A percentile compares a stretch with the other conserved stretches of the same genome.
Conservation (phyloP, 139 green algal species). For the Chlorella sp. region DNA sequence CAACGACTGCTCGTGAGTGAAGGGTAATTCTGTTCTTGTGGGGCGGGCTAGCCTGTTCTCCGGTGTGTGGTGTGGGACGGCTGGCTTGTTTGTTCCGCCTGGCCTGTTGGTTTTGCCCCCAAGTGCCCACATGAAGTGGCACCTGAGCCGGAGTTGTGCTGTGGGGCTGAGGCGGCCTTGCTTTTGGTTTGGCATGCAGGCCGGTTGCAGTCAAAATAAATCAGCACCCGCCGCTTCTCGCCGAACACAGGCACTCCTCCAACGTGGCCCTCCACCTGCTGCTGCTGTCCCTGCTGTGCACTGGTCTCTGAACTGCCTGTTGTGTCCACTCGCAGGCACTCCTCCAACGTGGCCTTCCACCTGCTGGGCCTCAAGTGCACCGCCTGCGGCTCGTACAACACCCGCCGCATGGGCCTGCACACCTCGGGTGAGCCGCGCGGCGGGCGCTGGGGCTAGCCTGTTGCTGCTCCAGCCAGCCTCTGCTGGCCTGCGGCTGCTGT, state of each 20-base stretch:
- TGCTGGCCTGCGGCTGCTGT: too few relatives aligned
- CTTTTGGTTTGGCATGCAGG: too few relatives aligned
- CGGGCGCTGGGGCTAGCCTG: too few relatives aligned
- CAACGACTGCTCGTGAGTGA: constrained; percentile 75
- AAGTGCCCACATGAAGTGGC: too few relatives aligned
- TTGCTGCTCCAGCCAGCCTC: too few relatives aligned
- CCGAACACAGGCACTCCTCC: background rate
- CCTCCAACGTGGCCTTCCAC: constrained; percentile 63
- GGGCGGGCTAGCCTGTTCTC: background rate
- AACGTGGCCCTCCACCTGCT: background rate
- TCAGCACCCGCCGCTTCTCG: too few relatives aligned
- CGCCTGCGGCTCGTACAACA: constrained; percentile 83
- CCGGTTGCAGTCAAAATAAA: too few relatives aligned
- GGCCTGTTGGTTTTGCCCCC: background rate
- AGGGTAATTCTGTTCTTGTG: background rate
- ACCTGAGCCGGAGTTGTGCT: too few relatives aligned
- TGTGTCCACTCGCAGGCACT: constrained; percentile 8
- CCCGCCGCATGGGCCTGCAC: constrained; percentile 58
- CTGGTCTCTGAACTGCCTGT: background rate
- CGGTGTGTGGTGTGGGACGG: background rate
- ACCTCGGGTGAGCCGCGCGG: background rate
- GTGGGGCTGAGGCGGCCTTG: too few relatives aligned
- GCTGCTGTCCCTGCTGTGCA: background rate
- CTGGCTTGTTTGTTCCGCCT: background rate
- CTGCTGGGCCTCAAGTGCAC: constrained; percentile 80